Conservation (phyloP, 176 grass and related monocot species). For the Phoenix dactylifera region DNA sequence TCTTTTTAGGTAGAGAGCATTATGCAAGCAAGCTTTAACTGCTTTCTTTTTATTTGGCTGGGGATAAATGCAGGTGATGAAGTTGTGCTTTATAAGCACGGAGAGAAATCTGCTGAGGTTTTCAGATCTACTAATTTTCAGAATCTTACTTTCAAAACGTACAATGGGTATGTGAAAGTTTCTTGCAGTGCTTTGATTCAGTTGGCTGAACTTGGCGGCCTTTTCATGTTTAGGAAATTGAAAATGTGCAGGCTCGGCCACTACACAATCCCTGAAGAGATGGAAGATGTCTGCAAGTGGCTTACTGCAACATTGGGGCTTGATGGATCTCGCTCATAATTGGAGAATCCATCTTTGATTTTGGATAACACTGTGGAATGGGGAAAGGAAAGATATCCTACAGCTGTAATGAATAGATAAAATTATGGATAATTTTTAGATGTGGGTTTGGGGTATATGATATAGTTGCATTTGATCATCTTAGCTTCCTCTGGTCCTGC, state of each 20-base stretch:
- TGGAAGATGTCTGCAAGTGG: constrained; percentile 87
- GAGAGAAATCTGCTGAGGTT: constrained; percentile 65
- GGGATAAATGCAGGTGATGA: constrained; percentile 55
- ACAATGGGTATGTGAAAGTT: constrained; percentile 43
- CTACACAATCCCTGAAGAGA: constrained; percentile 84
- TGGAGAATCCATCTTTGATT: background rate
- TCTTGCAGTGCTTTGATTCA: background rate
- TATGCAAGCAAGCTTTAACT: too few species aligned
- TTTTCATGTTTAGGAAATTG: constrained; percentile 9
- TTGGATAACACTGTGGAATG: too few species aligned
- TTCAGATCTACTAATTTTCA: constrained; percentile 72
- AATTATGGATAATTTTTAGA: too few species aligned
- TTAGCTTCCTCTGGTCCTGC: too few species aligned
- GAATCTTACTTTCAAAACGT: constrained; percentile 72
- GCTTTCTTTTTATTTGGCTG: background rate
- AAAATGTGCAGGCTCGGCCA: constrained; percentile 67
- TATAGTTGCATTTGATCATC: too few species aligned
- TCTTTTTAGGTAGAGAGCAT: background rate
- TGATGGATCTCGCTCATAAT: constrained; percentile 34
- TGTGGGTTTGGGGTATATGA: too few species aligned
- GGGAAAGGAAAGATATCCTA: too few species aligned
- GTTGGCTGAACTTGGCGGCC: background rate
- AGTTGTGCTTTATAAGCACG: constrained; percentile 74
- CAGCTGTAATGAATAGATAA: too few species aligned
- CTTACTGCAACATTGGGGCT: constrained; percentile 45